Percentiles rank a stretch among this genome's conserved stretches.
phyloP scores from a whole-genome alignment of 176 grass and related monocot species.

The Hyparrhenia diplandra region DNA sequence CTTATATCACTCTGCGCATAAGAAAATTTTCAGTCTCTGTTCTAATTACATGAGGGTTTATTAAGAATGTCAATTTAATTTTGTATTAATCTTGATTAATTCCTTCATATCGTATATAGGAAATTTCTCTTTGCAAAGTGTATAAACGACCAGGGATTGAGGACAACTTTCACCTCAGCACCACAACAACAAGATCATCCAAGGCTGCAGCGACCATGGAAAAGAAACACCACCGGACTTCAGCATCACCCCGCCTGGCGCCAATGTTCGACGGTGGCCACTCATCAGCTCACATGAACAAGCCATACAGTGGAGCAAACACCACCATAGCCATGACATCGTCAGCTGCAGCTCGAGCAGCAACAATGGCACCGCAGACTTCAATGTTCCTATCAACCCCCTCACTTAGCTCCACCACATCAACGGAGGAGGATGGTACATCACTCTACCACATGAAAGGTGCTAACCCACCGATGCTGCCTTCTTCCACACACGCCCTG shows the following conservation, averaged over 20 bases:
- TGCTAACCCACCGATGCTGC: background rate
- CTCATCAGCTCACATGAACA: constrained; percentile 34
- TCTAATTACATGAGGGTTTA: background rate
- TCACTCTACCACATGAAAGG: constrained; percentile 48
- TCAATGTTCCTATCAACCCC: constrained; percentile 45
- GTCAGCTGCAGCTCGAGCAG: background rate
- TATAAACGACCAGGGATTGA: constrained; percentile 86
- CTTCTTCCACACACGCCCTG: constrained; percentile 38
- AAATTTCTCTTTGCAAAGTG: constrained; percentile 91
- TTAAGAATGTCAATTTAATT: background rate
- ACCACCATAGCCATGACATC: constrained; percentile 1
- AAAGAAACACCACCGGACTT: constrained; percentile 32
- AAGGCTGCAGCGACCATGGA: constrained; percentile 10
- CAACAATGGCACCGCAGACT: background rate
- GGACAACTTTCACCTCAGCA: constrained; percentile 55
- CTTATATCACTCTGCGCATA: background rate
- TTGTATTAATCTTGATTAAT: background rate
- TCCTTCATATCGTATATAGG: background rate
- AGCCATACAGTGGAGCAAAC: constrained; percentile 8
- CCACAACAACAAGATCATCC: constrained; percentile 36
- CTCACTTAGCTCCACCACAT: constrained; percentile 68
- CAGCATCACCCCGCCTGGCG: constrained; percentile 12
- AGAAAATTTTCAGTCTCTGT: background rate
- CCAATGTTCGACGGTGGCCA: constrained; percentile 35
- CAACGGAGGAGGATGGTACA: constrained; percentile 74